phyloP scores from a whole-genome alignment of 2,329 filamentous ascomycete genomes.

The Microcyclospora pomicola region DNA sequence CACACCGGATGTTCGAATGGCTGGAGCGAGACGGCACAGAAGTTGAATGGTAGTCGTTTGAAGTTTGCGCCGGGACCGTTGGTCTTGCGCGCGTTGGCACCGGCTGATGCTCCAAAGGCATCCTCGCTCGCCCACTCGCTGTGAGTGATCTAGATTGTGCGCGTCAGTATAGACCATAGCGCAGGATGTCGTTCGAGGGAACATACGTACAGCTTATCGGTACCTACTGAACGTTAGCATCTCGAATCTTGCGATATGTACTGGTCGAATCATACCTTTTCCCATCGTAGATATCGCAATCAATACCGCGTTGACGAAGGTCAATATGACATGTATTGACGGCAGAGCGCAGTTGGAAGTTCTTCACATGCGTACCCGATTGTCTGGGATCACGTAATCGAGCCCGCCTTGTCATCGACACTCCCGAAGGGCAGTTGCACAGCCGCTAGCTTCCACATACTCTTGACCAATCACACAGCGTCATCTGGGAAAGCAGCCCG shows the following conservation, averaged over 20 bases:
- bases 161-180: not conserved
- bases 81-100: constrained; percentile 47
- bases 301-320: no score
- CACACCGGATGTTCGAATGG: constrained; percentile 93
- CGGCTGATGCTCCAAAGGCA: constrained; percentile 69
- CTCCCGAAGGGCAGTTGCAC: no score
- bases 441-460: no score
- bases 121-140: constrained; percentile 93
- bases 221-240: constrained; percentile 16
- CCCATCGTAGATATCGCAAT: not conserved
- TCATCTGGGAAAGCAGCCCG: no score
- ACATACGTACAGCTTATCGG: constrained; percentile 29
- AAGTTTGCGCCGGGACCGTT: constrained; percentile 50
- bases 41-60: constrained; percentile 90
- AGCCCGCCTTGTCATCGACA: no score
- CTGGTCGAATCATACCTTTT: not conserved
- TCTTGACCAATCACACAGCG: no score
- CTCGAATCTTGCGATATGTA: not conserved
- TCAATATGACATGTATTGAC: no score
- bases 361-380: no score
- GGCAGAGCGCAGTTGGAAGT: no score
- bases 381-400: no score
- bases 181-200: constrained; percentile 2
- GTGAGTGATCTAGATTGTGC: constrained; percentile 63
- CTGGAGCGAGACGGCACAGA: constrained; percentile 88